Evolutionary conservation across 805 yeast species (phyloP).

Genomic region (Yamadazyma nakazawae): DNA sequence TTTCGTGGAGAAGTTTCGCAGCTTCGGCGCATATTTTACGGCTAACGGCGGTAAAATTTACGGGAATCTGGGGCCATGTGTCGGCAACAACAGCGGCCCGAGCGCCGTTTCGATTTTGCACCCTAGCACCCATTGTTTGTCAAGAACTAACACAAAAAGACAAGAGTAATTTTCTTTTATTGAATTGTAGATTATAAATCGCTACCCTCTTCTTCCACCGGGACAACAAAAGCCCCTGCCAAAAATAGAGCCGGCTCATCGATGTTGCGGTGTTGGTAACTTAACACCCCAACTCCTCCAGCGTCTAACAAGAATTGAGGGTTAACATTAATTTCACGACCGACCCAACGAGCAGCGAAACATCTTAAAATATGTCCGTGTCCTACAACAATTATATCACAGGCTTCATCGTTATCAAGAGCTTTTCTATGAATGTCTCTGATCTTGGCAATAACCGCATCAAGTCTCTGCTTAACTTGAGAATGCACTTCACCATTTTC

Average conservation of each 20-base stretch:
- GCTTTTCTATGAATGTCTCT: conserved; percentile 56
- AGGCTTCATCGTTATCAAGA: conserved; percentile 46
- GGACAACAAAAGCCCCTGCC: conserved; percentile 80
- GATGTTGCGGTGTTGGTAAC: conserved; percentile 81
- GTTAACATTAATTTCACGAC: conserved; percentile 52
- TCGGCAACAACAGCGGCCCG: background rate
- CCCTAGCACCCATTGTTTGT: conserved; percentile 1
- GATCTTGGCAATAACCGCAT: conserved; percentile 63
- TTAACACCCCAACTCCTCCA: conserved; percentile 90
- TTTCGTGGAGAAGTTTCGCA: background rate
- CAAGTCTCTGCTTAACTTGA: conserved; percentile 70
- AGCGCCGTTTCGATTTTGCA: background rate
- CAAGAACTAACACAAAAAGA: too few species aligned
- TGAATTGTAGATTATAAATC: conserved; percentile 10
- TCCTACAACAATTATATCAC: conserved; percentile 81
- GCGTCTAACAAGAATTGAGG: conserved; percentile 88
- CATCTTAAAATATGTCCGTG: conserved; percentile 93
- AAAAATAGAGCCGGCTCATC: conserved; percentile 84
- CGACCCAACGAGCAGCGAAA: conserved; percentile 86
- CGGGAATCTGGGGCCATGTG: background rate
- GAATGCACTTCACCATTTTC: conserved; percentile 77
- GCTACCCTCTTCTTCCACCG: conserved; percentile 53
- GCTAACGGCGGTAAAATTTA: background rate
- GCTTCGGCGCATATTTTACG: background rate
- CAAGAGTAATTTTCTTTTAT: too few species aligned